These are phyloP conservation scores for Neoconidiobolus thromboides DNA, from an alignment of 371 early-diverging fungal genomes.

Conservation along the genomic window DNA sequence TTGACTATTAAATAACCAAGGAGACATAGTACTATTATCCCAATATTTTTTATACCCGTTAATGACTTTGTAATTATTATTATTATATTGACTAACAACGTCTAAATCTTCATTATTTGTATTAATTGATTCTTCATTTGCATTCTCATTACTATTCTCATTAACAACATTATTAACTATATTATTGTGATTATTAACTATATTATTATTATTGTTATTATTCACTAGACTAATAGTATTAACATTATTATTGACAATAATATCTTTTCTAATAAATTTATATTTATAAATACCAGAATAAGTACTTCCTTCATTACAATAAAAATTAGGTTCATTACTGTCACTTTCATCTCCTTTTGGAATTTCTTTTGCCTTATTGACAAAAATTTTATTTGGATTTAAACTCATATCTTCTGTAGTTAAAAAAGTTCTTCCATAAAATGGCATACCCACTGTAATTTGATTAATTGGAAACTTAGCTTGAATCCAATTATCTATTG, in stretches of 20 bases:
- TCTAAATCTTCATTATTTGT: too few relatives aligned
- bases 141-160: conserved; percentile 17
- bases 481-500: conserved; percentile 22
- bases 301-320: conserved; percentile 20
- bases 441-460: conserved; percentile 35
- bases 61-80: conserved; percentile 21
- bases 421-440: conserved; percentile 34
- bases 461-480: conserved; percentile 36
- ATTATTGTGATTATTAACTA: conserved; percentile 26
- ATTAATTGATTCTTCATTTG: not conserved
- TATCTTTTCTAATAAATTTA: conserved; percentile 37
- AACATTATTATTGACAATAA: not conserved
- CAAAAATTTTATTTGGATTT: conserved; percentile 7
- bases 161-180: conserved; percentile 17
- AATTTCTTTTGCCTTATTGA: conserved; percentile 3
- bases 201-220: conserved; percentile 23
- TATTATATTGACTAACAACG: conserved; percentile 11
- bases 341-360: conserved; percentile 27
- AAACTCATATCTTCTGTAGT: conserved; percentile 21
- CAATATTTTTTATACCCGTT: conserved; percentile 19
- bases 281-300: conserved; percentile 49
- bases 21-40: conserved; percentile 37
- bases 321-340: conserved; percentile 14
- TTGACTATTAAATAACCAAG: conserved; percentile 40
- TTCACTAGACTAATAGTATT: not conserved